Evolutionary conservation across 2,329 filamentous ascomycete genomes (phyloP).

Genomic region (Colletotrichum siamense): DNA sequence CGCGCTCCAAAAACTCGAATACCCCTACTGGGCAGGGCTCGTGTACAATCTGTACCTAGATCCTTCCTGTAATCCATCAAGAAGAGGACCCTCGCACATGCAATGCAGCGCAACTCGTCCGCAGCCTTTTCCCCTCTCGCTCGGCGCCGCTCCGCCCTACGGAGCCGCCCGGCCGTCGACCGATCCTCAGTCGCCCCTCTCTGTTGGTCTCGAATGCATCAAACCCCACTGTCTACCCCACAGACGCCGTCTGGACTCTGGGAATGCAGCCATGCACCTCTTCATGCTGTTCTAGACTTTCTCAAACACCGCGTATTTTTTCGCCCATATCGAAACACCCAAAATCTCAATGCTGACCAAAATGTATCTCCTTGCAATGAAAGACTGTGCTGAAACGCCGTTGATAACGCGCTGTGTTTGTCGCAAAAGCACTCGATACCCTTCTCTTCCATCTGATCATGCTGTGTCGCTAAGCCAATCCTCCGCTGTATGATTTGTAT

Average conservation of each 20-base stretch:
- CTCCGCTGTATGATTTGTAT: neutral
- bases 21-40: neutral
- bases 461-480: neutral
- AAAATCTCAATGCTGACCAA: neutral
- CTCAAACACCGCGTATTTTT: neutral
- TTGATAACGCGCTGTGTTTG: neutral
- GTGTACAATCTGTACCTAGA: neutral
- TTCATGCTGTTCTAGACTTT: constrained; percentile 3
- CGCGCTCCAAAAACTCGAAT: neutral
- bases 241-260: constrained; percentile 1
- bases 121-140: neutral
- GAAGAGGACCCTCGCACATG: neutral
- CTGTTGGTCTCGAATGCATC: neutral
- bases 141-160: neutral
- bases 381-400: constrained; percentile 1
- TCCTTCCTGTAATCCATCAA: neutral
- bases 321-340: constrained; percentile 8
- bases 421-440: neutral
- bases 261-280: neutral
- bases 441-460: neutral
- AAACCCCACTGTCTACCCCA: neutral
- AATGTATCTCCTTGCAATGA: neutral
- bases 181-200: neutral
- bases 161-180: neutral
- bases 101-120: neutral